phyloP scores from a whole-genome alignment of 2,329 filamentous ascomycete genomes.

The Colletotrichum tofieldiae region DNA sequence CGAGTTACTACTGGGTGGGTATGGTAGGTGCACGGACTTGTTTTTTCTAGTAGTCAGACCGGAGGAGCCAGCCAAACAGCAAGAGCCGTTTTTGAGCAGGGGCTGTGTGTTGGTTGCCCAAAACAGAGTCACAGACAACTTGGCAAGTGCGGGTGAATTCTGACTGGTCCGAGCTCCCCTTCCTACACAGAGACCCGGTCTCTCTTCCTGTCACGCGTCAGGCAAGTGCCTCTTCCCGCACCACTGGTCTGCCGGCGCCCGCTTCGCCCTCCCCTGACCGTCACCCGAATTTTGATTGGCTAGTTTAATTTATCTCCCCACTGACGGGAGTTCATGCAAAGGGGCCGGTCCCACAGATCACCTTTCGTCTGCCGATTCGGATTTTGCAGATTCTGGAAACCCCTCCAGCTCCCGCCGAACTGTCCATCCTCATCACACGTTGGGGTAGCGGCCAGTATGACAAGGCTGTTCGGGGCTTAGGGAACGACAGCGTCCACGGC shows the following conservation, averaged over 20 bases:
- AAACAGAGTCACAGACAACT: conserved; percentile 13
- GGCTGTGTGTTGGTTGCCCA: conserved; percentile 15
- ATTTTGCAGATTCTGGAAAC: not conserved
- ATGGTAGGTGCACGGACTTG: conserved; percentile 23
- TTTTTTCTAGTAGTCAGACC: conserved; percentile 21
- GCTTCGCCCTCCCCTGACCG: conserved; percentile 2
- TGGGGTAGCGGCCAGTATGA: not conserved
- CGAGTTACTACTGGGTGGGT: conserved; percentile 20
- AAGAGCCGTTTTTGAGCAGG: conserved; percentile 13
- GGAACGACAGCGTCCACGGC: not conserved
- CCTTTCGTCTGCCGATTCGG: not conserved
- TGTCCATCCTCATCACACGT: not conserved
- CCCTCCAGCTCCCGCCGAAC: not conserved
- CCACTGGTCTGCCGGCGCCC: not conserved
- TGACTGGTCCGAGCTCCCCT: conserved; percentile 32
- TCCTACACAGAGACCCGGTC: not conserved
- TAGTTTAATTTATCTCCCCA: not conserved
- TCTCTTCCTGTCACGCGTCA: conserved; percentile 31
- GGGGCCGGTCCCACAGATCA: conserved; percentile 16
- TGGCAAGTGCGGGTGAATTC: conserved; percentile 9
- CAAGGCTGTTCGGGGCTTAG: not conserved
- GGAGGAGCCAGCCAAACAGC: not conserved
- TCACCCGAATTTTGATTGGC: conserved; percentile 40
- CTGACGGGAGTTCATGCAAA: conserved; percentile 29
- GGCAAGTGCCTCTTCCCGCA: conserved; percentile 2